These are phyloP conservation scores for Lentinula edodes DNA, from an alignment of 768 basidiomycete genomes.

Conservation along the genomic window DNA sequence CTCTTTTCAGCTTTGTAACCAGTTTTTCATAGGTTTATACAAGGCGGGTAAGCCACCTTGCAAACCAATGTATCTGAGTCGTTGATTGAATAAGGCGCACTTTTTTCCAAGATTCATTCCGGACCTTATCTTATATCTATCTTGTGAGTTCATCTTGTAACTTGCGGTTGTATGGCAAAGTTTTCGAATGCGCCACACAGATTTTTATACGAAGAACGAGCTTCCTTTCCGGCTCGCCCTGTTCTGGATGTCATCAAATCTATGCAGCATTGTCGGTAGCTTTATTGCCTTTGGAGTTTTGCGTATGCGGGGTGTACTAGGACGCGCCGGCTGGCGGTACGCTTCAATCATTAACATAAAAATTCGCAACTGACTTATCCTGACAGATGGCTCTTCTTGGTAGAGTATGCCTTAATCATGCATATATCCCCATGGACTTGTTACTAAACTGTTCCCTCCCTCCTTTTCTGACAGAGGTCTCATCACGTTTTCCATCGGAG, in stretches of 20 bases:
- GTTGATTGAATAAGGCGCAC: not conserved
- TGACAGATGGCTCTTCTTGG: slow-evolving; percentile 49
- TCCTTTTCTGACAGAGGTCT: slow-evolving; percentile 25
- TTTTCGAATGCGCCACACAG: slow-evolving; percentile 15
- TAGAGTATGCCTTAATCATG: slow-evolving; percentile 31
- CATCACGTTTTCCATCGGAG: slow-evolving; percentile 48
- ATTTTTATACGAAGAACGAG: slow-evolving; percentile 57
- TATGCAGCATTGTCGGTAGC: slow-evolving; percentile 40
- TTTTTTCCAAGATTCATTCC: slow-evolving; percentile 40
- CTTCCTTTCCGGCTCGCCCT: slow-evolving; percentile 50
- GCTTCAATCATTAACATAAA: not conserved
- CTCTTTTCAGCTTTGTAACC: not conserved
- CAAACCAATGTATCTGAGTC: no score
- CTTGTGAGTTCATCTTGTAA: slow-evolving; percentile 32
- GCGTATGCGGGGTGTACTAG: slow-evolving; percentile 49
- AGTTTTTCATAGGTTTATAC: slow-evolving; percentile 26
- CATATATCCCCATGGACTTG: not conserved
- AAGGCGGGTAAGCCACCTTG: slow-evolving; percentile 34
- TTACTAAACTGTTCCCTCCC: not conserved
- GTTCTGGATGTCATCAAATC: slow-evolving; percentile 48
- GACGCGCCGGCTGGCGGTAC: slow-evolving; percentile 46
- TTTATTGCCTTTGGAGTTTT: slow-evolving; percentile 62
- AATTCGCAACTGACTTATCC: not conserved
- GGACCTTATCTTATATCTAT: slow-evolving; percentile 56
- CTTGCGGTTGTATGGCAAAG: not conserved